Evolutionary conservation across 164 flowering plant genomes (phyloP).

Genomic region (Berberis thunbergii): DNA sequence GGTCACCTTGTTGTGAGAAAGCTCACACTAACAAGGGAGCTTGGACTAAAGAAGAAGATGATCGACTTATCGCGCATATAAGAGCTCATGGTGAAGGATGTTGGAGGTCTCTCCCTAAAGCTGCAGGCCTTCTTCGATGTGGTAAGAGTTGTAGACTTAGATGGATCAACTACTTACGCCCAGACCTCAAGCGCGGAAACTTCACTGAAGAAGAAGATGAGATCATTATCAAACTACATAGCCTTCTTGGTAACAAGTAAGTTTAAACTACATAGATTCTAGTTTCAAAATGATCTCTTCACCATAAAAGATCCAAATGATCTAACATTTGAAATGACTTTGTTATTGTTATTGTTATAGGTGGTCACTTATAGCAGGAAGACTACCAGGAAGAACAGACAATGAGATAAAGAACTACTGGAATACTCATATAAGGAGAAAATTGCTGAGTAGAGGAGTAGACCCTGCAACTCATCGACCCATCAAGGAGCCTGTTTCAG

Average conservation of each 20-base stretch:
- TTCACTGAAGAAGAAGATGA: conserved; percentile 82
- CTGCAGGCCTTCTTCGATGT: conserved; percentile 68
- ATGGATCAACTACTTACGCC: conserved; percentile 87
- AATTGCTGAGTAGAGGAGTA: conserved; percentile 66
- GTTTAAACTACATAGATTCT: background rate
- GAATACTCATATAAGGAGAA: conserved; percentile 84
- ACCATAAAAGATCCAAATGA: background rate
- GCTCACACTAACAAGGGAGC: conserved; percentile 99
- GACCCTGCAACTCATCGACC: conserved; percentile 67
- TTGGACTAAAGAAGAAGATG: conserved; percentile 99
- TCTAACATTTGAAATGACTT: background rate
- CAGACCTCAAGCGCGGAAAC: conserved; percentile 84
- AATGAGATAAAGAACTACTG: conserved; percentile 89
- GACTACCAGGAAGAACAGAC: conserved; percentile 88
- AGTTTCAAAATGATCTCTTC: background rate
- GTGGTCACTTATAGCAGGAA: conserved; percentile 93
- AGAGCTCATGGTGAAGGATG: conserved; percentile 98
- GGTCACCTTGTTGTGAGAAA: conserved; percentile 98
- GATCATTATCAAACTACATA: conserved; percentile 67
- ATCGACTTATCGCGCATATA: conserved; percentile 74
- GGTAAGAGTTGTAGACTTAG: conserved; percentile 90
- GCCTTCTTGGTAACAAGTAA: conserved; percentile 78
- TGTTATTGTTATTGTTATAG: conserved; percentile 22
- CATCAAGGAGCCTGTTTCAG: conserved; percentile 18
- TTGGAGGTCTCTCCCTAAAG: conserved; percentile 57